Evolutionary conservation across 805 yeast species (phyloP), one percentile per base, ranked within the genome.

Genomic region (Starmerella cellae): DNA sequence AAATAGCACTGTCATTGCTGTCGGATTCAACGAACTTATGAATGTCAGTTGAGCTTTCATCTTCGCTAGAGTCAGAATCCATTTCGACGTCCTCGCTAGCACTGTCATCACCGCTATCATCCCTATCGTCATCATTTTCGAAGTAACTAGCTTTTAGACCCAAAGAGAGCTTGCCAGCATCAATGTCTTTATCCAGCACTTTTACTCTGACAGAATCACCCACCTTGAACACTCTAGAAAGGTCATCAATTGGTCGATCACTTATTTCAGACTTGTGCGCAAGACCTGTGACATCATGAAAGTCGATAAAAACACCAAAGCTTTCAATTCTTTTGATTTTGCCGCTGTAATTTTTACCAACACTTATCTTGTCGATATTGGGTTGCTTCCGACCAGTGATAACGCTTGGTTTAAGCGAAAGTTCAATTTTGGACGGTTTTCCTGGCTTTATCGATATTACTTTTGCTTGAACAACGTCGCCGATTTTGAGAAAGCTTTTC

Each of bases 81-180:
- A 50, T 63, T 3, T 51, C 51, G 9, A 19, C 57, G 28, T 49
- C 54, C 6, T 44, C 54, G 5, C 36, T 53, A 5, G 19, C 52
- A 49, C 30, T 47, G 36, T 43, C 57, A 18, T 50, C 64, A 1
- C 50, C 53, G 49, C 35, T 46, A 36, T 42, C 56, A 19, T 51
- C 63, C 1, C 50, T 51, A 17, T 43, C 49, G n/a, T 53, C 65
- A 14, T 52, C 60, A 5, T 57, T 63, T 23, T 57, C 59, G 60
- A 88, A 91, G 62, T 79, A 84, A 3, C 95, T 82, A 2, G 96
- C 96, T 66, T 85, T 88, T 87, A 88, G 78, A 49, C 97, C 95
- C 47, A 88, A 70, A 1, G 94, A 77, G 18, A 88, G 57, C 57
- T 81, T 87, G 47, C 77, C 78, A 67, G 80, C 84, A 10, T 67